A percentile compares a stretch with the other conserved stretches of the same genome.
Evolutionary conservation across 495 filamentous ascomycete species (phyloP).

Genomic region (Immersiella caudata): DNA sequence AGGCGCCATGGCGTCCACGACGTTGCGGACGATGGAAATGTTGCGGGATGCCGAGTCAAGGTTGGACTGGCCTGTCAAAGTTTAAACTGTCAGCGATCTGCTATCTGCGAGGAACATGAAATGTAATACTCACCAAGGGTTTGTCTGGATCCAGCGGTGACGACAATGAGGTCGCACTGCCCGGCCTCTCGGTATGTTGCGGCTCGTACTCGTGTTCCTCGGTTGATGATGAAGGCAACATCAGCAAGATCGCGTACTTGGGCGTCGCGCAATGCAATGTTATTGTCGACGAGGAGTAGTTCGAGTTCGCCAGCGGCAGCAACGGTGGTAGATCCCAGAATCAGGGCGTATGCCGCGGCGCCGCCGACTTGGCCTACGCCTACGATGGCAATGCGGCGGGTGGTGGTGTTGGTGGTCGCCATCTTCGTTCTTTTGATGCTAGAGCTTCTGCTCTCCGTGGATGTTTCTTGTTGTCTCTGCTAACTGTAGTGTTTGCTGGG

Average conservation of each 20-base stretch:
- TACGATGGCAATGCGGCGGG: slow-evolving; percentile 40
- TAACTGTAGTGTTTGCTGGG: too few species aligned
- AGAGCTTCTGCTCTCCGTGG: too few species aligned
- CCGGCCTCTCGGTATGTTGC: slow-evolving; percentile 46
- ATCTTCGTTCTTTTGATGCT: too few species aligned
- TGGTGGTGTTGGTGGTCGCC: background rate
- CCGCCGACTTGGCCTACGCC: slow-evolving; percentile 50
- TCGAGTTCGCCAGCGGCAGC: slow-evolving; percentile 21
- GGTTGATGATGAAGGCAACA: slow-evolving; percentile 35
- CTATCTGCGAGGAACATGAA: too few species aligned
- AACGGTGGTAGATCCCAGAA: slow-evolving; percentile 41
- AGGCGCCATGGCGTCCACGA: slow-evolving; percentile 43
- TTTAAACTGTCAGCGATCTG: too few species aligned
- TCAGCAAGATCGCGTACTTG: slow-evolving; percentile 53
- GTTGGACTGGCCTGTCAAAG: slow-evolving; percentile 37
- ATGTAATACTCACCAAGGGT: slow-evolving; percentile 28
- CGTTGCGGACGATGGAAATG: slow-evolving; percentile 40
- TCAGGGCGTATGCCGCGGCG: slow-evolving; percentile 47
- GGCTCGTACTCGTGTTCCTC: slow-evolving; percentile 38
- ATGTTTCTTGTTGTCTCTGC: too few species aligned
- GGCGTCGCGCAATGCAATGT: slow-evolving; percentile 40
- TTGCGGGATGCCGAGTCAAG: slow-evolving; percentile 47
- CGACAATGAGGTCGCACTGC: slow-evolving; percentile 49
- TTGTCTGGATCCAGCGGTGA: slow-evolving; percentile 51
- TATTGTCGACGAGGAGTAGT: slow-evolving; percentile 49